Base-by-base conservation (phyloP, 2,329 filamentous ascomycete genomes). In the Cladosporium sp. region DNA sequence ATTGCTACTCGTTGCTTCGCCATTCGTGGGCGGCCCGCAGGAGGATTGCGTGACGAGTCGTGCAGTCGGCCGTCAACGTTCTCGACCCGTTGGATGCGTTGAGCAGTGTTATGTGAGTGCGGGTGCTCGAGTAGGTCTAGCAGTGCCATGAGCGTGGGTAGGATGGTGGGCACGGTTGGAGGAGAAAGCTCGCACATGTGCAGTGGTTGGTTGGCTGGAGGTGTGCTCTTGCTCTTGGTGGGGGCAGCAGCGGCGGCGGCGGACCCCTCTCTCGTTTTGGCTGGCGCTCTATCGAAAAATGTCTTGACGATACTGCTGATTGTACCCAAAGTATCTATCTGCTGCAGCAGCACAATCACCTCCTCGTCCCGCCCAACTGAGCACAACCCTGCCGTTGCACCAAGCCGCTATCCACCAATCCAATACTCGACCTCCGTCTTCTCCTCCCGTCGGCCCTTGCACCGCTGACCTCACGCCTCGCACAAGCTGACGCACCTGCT, bases 21-120 rank as follows among this genome's bases (percentile, higher is more conserved):
- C 40, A 46, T 46, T 46, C 40, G 40, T 46, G 40, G 57, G 57
- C 29, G 57, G 57, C 8, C n/a, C 40, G 40, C 40, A 46, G 40
- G 40, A 46, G 21, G 57, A 60, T 62, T 62, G 59, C 59, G 59
- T 62, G 59, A 62, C 59, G 59, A 52, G 56, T 59, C 59, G 59
- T 62, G 59, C 44, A 62, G 59, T 37, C 5, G 40, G n/a, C 40
- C 40, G n/a, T 21, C 40, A 46, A 46, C 40, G 40, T 46, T 46
- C 40, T 23, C n/a, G 40, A 11, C 40, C 40, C 40, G 40, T 46
- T 44, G 37, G 37, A 44, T 44, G 37, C 37, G 37, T 44, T 46
- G 40, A 44, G 40, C 40, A 44, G 40, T 12, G 33, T 35, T 35
- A 4, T 37, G 35, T 14, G 35, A 11, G 49, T 18, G 49, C 3